phyloP scores from a whole-genome alignment of 2,329 filamentous ascomycete species.

The Didymosphaeria variabile region DNA sequence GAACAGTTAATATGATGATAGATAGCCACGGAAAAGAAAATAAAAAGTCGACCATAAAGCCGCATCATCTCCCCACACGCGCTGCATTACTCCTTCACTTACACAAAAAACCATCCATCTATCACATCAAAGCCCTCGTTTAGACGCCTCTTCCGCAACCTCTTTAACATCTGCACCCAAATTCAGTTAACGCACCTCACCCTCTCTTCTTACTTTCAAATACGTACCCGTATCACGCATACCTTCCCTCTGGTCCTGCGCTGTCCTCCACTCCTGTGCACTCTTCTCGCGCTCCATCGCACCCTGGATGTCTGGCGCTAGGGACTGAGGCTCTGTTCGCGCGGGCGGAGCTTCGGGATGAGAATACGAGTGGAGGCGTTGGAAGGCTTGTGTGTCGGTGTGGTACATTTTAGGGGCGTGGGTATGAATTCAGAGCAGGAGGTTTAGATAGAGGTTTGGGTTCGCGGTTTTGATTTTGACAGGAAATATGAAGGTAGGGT shows the following conservation, averaged over 20 bases:
- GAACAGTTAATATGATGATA: too few relatives aligned
- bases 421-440: not conserved
- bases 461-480: too few relatives aligned
- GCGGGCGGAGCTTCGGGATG: not conserved
- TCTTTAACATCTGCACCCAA: not conserved
- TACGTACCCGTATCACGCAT: not conserved
- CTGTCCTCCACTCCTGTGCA: not conserved
- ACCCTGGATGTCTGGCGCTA: not conserved
- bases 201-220: not conserved
- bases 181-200: not conserved
- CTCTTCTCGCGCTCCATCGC: not conserved
- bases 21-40: too few relatives aligned
- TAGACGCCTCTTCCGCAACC: not conserved
- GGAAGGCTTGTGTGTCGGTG: conserved; percentile 3
- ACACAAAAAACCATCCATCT: too few relatives aligned
- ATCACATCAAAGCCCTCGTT: not conserved
- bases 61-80: too few relatives aligned
- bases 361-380: conserved; percentile 6
- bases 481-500: too few relatives aligned
- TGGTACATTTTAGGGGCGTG: not conserved
- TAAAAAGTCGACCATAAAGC: too few relatives aligned
- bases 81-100: too few relatives aligned
- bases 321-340: not conserved
- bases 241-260: not conserved
- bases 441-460: too few relatives aligned